Conservation (phyloP, 768 basidiomycete genomes). For the Boletus fagicola region DNA sequence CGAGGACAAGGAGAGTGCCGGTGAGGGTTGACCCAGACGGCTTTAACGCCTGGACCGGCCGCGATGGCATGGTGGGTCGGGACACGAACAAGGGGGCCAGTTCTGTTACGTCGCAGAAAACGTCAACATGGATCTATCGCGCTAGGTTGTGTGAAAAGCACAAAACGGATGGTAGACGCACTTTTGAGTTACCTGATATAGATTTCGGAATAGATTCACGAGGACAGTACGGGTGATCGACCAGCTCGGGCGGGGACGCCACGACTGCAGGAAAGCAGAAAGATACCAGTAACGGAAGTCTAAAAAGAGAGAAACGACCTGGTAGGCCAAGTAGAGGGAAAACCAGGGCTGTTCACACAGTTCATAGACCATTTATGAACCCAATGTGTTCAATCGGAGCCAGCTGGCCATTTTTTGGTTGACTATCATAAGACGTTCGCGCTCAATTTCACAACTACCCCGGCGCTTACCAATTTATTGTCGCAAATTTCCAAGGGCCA, state of each 20-base stretch:
- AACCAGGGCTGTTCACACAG: neutral
- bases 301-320: constrained; percentile 16
- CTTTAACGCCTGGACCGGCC: no score
- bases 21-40: no score
- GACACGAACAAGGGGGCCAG: constrained; percentile 17
- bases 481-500: no score
- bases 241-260: constrained; percentile 27
- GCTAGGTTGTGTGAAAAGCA: neutral
- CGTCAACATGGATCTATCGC: neutral
- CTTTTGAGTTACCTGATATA: constrained; percentile 20
- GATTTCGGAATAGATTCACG: constrained; percentile 16
- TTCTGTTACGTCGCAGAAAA: constrained; percentile 5
- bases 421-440: no score
- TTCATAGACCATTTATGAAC: no score
- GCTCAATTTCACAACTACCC: no score
- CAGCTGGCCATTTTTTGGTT: no score
- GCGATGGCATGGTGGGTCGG: constrained; percentile 23
- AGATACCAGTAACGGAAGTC: constrained; percentile 28
- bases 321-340: constrained; percentile 23
- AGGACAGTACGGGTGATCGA: constrained; percentile 22
- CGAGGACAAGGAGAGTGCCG: no score
- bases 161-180: constrained; percentile 5
- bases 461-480: no score
- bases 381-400: no score
- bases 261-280: constrained; percentile 16